These are phyloP conservation scores for Magnolia kwangsiensis DNA, from an alignment of 164 flowering plant species.

Conservation along the genomic window DNA sequence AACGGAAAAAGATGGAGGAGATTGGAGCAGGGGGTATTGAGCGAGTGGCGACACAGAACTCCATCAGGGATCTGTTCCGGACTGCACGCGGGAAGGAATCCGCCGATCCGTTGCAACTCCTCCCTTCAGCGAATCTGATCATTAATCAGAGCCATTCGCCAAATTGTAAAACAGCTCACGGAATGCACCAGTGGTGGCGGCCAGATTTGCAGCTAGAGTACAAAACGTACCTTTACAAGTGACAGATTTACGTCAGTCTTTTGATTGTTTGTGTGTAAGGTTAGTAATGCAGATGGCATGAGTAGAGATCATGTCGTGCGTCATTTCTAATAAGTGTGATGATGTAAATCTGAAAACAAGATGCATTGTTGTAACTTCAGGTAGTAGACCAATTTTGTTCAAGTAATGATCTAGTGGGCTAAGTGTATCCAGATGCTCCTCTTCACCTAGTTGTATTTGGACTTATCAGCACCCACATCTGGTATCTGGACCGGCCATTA, in stretches of 20 bases:
- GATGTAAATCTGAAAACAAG: too few relatives aligned
- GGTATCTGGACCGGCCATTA: too few relatives aligned
- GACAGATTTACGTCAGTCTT: background rate
- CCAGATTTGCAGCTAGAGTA: conserved; percentile 38
- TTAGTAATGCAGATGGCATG: too few relatives aligned
- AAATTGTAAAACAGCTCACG: conserved; percentile 56
- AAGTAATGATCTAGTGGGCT: too few relatives aligned
- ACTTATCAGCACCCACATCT: too few relatives aligned
- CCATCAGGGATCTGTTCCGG: conserved; percentile 46
- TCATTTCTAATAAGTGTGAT: too few relatives aligned
- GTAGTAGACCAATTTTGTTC: too few relatives aligned
- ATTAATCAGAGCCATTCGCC: conserved; percentile 34
- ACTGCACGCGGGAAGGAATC: conserved; percentile 45
- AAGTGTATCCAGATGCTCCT: too few relatives aligned
- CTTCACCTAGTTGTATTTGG: too few relatives aligned
- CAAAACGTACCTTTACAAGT: conserved; percentile 25
- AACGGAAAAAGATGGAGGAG: conserved; percentile 63
- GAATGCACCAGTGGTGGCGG: conserved; percentile 76
- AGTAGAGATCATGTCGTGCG: too few relatives aligned
- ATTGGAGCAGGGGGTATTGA: conserved; percentile 55
- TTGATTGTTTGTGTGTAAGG: background rate
- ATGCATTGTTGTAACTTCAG: too few relatives aligned
- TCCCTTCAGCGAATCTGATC: conserved; percentile 62
- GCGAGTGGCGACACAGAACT: conserved; percentile 58
- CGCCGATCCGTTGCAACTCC: conserved; percentile 58